These are phyloP conservation scores for Metschnikowia baotianmanensis DNA, from an alignment of 805 yeast genomes.

Conservation along the genomic window DNA sequence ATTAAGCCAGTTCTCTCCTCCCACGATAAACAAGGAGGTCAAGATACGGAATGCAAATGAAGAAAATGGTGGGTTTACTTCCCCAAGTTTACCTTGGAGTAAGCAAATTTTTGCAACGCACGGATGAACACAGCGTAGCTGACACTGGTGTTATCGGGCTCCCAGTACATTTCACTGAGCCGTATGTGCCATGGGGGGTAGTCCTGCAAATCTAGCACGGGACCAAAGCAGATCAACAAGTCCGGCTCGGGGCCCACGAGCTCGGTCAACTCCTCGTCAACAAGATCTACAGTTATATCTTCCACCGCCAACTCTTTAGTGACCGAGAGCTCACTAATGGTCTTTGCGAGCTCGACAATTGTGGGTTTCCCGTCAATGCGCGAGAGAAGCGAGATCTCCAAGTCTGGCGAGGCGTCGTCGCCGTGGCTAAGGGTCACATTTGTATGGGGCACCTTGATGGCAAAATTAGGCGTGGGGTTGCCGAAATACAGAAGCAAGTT, in stretches of 20 bases:
- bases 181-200: slow-evolving; percentile 98
- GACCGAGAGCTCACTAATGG: slow-evolving; percentile 73
- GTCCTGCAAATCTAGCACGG: slow-evolving; percentile 85
- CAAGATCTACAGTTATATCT: slow-evolving; percentile 71
- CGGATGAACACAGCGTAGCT: slow-evolving; percentile 80
- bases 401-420: slow-evolving; percentile 37
- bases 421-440: slow-evolving; percentile 41
- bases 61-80: slow-evolving; percentile 41
- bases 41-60: slow-evolving; percentile 10
- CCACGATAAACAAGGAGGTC: background rate
- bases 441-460: slow-evolving; percentile 65
- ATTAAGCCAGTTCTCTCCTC: background rate
- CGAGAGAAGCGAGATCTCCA: slow-evolving; percentile 67
- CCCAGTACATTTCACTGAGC: slow-evolving; percentile 87
- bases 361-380: slow-evolving; percentile 86
- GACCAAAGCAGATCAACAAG: slow-evolving; percentile 77
- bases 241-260: slow-evolving; percentile 94
- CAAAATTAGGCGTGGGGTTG: slow-evolving; percentile 60
- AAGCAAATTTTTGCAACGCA: slow-evolving; percentile 71
- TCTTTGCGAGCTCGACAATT: slow-evolving; percentile 81
- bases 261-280: slow-evolving; percentile 70
- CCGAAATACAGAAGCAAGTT: slow-evolving; percentile 75
- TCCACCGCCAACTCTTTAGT: slow-evolving; percentile 56
- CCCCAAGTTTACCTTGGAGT: slow-evolving; percentile 86
- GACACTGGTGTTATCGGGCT: slow-evolving; percentile 78